Base-by-base conservation (phyloP, 108 stramenopile genomes). In the Bacterosira constricta region DNA sequence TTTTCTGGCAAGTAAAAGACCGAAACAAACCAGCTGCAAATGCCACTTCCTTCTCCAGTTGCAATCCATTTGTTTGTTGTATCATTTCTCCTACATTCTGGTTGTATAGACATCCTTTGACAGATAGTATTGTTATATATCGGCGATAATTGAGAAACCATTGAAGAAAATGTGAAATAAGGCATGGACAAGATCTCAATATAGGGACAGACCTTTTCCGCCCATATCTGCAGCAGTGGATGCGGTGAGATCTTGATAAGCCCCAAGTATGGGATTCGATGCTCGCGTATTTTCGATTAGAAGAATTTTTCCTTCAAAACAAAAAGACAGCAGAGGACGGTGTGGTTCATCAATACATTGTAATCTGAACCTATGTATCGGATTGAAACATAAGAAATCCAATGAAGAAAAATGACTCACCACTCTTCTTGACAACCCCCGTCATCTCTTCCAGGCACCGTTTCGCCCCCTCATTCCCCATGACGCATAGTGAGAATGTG, bases 211-310 rank as follows among this genome's bases (percentile, higher is more conserved):
- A 61, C 60, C 61, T 65, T 91, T 92, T 8, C 94, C 94, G 38
- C 94, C 94, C 10, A 81, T 42, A n/a, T 73, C 65, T 17, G 91
- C 89, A 2, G 91, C 91, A 8, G 83, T 49, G 18, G 73, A 61
- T 5, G 94, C 91, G 6, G 94, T 95, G 4, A 77, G 11, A 66
- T 95, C 94, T 64, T 92, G 91, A 68, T 95, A 95, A 58, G 45
- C 71, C 1, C 88, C 94, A 29, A 95, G 65, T 6, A 88, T 39
- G 2, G 87, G 74, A 64, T 89, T 90, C 4, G 81, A 80, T 31
- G 94, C 86, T 38, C 90, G 69, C 30, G 84, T 80, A 63, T 95
- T 95, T 76, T 96, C 95, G 50, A 96, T 53, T 10, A 96, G 73
- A 2, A 96, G 81, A 12, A 93, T 62, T 57, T 79, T 61, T 34